Evolutionary conservation across 805 yeast genomes (phyloP).

Genomic region (Zygotorulaspora chibaensis): DNA sequence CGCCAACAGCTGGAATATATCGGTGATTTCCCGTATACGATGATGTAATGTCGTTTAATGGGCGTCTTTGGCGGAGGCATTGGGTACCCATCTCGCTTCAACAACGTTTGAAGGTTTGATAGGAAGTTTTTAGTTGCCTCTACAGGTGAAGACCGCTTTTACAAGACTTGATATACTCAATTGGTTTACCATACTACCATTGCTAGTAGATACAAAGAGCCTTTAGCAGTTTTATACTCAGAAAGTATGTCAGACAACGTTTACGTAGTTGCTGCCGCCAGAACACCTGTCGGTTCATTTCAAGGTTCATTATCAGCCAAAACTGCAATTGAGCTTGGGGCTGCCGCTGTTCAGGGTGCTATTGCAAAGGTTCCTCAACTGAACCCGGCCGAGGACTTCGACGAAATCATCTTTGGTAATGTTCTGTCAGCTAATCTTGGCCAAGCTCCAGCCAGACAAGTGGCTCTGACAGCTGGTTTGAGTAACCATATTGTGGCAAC

Average conservation of each 20-base stretch:
- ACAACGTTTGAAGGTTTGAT: neutral
- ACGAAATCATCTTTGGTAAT: conserved; percentile 89
- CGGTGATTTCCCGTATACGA: neutral
- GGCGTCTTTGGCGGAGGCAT: neutral
- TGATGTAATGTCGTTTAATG: neutral
- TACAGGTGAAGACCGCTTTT: no score
- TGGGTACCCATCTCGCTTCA: neutral
- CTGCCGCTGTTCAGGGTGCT: conserved; percentile 88
- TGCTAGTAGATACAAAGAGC: no score
- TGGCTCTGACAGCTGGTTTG: conserved; percentile 85
- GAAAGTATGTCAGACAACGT: conserved; percentile 46
- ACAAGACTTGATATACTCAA: no score
- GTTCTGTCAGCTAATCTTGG: conserved; percentile 92
- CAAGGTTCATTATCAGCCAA: conserved; percentile 77
- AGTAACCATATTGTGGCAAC: conserved; percentile 78
- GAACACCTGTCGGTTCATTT: conserved; percentile 96
- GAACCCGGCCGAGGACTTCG: conserved; percentile 63
- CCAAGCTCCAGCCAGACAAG: conserved; percentile 98
- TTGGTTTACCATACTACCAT: no score
- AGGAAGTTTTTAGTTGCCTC: no score
- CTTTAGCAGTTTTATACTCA: no score
- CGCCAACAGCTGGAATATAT: neutral
- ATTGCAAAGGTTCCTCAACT: conserved; percentile 77
- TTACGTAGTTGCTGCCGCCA: conserved; percentile 84
- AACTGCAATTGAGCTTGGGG: conserved; percentile 80